Evolutionary conservation across 805 yeast species (phyloP).

Genomic region (Candida odintsovae): DNA sequence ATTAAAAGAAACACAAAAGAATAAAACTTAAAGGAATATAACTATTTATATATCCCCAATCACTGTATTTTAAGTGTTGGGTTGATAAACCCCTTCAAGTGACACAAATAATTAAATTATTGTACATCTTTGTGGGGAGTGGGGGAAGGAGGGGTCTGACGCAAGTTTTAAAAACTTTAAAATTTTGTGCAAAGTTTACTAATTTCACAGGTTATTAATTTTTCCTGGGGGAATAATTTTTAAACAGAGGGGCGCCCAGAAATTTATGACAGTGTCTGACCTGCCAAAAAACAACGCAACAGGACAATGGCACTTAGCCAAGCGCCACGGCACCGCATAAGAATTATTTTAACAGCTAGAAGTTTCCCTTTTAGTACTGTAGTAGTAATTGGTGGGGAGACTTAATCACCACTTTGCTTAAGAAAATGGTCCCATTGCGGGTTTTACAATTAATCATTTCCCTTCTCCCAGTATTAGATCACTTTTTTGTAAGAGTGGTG

Average conservation of each 20-base stretch:
- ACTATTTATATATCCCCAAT: background rate
- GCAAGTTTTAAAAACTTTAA: too few species aligned
- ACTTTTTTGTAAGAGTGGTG: background rate
- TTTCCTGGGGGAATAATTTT: too few species aligned
- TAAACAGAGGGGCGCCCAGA: too few species aligned
- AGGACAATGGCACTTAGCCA: background rate
- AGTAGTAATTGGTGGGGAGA: too few species aligned
- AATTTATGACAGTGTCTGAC: too few species aligned
- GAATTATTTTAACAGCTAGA: background rate
- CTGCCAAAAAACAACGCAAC: background rate
- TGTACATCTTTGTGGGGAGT: background rate
- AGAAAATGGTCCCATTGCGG: background rate
- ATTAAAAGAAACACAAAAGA: too few species aligned
- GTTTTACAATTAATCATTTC: background rate
- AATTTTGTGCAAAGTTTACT: too few species aligned
- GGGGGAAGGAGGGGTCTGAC: background rate
- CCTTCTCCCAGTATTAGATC: background rate
- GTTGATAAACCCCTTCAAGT: background rate
- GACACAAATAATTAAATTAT: background rate
- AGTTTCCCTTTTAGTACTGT: background rate
- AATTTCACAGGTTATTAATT: too few species aligned
- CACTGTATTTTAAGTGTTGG: background rate
- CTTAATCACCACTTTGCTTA: too few species aligned
- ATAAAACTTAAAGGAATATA: too few species aligned
- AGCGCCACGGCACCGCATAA: background rate